Evolutionary conservation across 2,329 filamentous ascomycete species (phyloP), one percentile per base, ranked within the genome.

Genomic region (Cordyceps pruinosa): DNA sequence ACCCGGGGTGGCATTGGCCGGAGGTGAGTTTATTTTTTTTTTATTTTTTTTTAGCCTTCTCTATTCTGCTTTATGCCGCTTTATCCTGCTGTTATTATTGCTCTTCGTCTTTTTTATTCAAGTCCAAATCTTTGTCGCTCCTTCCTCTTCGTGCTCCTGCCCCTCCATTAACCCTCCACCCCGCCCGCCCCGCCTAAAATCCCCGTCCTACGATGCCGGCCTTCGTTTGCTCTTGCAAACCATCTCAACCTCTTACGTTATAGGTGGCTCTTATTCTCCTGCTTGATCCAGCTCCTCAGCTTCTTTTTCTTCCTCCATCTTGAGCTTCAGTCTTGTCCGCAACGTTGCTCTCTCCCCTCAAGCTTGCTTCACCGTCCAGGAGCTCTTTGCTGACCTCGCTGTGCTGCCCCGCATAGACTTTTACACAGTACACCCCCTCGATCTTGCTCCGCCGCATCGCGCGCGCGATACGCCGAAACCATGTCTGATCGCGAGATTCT

Each of bases 401-500:
- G 44, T 34, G 10, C 19, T 42, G 34, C 44, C 34, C 44, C 34
- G 42, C 34, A 21, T 42, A 56, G 52, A 19, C 52, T 41, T 19
- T 23, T 48, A 39, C 52, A 56, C 34, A 56, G 23, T 19, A 28
- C 52, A 26, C 23, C 32, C 30, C 21, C 19, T n/a, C 52, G 35
- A 41, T 32, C 34, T 48, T 56, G 52, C 15, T 56, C 52, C 34
- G 52, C 52, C 44, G 52, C 52, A 8, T 56, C 52, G 35, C 52
- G 52, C 25, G 52, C 52, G 52, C 44, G 44, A 56, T 56, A 56
- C 52, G 52, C 41, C 44, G 49, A 60, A 59, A 69, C 67, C 51
- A 84, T 84, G 77, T 71, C 75, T 52, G 83, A 86, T 70, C 77
- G 84, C 69, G 83, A 87, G 60, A 77, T 84, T 62, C 79, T 87